Conservation (phyloP, 495 filamentous ascomycete species). For the Viridothelium virens region DNA sequence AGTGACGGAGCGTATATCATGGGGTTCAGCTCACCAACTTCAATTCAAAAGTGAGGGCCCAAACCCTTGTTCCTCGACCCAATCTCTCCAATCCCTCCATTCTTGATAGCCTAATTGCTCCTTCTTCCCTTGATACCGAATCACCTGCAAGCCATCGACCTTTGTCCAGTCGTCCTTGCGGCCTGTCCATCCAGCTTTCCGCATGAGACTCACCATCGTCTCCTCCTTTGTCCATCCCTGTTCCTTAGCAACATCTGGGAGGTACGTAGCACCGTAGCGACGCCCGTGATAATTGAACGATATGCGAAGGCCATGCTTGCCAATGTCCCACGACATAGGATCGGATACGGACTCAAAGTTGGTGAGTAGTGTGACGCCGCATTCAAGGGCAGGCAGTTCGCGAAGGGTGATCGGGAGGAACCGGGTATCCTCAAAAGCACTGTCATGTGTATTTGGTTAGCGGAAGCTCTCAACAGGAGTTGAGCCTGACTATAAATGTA, state of each 20-base stretch:
- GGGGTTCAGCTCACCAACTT: neutral
- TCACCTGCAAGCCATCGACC: conserved; percentile 60
- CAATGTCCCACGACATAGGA: conserved; percentile 78
- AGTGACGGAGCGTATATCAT: neutral
- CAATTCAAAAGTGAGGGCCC: neutral
- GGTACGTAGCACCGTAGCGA: conserved; percentile 62
- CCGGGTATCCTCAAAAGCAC: conserved; percentile 78
- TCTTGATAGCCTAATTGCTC: conserved; percentile 60
- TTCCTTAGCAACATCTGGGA: conserved; percentile 85
- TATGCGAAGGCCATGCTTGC: conserved; percentile 66
- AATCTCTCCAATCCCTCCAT: conserved; percentile 69
- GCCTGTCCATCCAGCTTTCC: conserved; percentile 83
- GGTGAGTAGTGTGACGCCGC: conserved; percentile 40
- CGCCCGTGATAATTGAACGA: conserved; percentile 36
- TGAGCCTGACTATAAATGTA: conserved; percentile 1
- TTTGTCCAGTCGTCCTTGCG: conserved; percentile 63
- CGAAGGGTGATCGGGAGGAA: conserved; percentile 63
- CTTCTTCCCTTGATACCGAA: conserved; percentile 74
- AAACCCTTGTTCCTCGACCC: conserved; percentile 43
- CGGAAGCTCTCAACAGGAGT: conserved; percentile 5
- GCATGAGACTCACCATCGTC: conserved; percentile 79
- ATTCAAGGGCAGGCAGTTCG: conserved; percentile 53
- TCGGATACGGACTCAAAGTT: conserved; percentile 44
- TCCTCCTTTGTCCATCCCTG: conserved; percentile 96
- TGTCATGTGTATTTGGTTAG: conserved; percentile 24